phyloP scores from a whole-genome alignment of 805 yeast genomes.

The Suhomyces pyralidae region DNA sequence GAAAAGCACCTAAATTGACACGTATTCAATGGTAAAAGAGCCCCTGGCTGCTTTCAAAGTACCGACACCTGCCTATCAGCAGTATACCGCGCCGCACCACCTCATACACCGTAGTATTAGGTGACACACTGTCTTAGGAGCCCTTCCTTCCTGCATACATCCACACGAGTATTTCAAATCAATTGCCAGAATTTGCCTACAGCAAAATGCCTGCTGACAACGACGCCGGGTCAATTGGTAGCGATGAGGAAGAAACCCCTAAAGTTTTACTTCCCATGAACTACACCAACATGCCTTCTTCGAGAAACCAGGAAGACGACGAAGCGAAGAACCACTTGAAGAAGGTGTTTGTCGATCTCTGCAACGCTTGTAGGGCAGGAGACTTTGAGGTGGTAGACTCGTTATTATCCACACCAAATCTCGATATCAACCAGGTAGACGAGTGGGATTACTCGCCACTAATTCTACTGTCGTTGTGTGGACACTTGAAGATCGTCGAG shows the following conservation, averaged over 20 bases:
- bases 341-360: constrained; percentile 44
- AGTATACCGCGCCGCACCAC: background rate
- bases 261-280: background rate
- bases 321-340: constrained; percentile 1
- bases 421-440: constrained; percentile 52
- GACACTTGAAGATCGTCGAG: constrained; percentile 64
- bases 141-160: background rate
- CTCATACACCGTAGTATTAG: background rate
- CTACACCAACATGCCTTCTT: constrained; percentile 8
- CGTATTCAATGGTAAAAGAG: background rate
- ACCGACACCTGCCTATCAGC: background rate
- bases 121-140: background rate
- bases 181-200: background rate
- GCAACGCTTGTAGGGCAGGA: constrained; percentile 67
- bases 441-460: constrained; percentile 75
- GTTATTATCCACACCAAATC: constrained; percentile 42
- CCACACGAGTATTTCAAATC: background rate
- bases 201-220: background rate
- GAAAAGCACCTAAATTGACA: too few species aligned
- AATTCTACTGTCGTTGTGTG: constrained; percentile 71
- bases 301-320: background rate
- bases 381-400: constrained; percentile 63
- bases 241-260: background rate
- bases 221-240: background rate
- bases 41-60: background rate